Evolutionary conservation across 73 alveolate genomes (phyloP).

Genomic region (Loxodes magnus): DNA sequence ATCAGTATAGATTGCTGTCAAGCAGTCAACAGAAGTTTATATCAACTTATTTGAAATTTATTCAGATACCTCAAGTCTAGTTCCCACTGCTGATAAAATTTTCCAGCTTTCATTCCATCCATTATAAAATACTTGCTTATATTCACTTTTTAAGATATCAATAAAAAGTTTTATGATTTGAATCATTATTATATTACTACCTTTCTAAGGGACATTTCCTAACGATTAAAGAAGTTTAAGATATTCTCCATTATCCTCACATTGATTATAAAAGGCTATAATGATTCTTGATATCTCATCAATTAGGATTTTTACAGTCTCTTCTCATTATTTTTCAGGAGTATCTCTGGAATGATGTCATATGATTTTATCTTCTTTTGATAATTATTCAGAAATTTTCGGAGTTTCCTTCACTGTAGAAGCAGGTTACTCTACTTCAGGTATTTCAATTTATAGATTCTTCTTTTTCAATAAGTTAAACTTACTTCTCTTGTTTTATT

Average conservation of each 20-base stretch:
- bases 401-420: constrained; percentile 14
- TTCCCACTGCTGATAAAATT: constrained; percentile 4
- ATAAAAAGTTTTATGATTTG: constrained; percentile 7
- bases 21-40: neutral
- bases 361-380: constrained; percentile 11
- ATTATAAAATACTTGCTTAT: constrained; percentile 1
- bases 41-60: constrained; percentile 1
- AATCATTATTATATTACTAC: constrained; percentile 8
- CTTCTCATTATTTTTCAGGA: constrained; percentile 40
- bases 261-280: neutral
- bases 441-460: constrained; percentile 5
- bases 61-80: constrained; percentile 11
- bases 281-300: constrained; percentile 11
- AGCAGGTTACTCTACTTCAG: neutral
- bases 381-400: constrained; percentile 8
- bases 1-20: neutral
- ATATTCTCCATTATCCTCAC: constrained; percentile 9
- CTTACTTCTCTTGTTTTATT: neutral
- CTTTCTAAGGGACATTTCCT: constrained; percentile 4
- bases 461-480: constrained; percentile 6
- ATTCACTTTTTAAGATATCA: constrained; percentile 9
- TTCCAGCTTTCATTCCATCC: constrained; percentile 8
- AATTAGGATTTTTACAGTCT: constrained; percentile 21
- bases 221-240: neutral
- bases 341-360: constrained; percentile 11